Conservation (phyloP, 495 filamentous ascomycete genomes). For the Podospora anserina region DNA sequence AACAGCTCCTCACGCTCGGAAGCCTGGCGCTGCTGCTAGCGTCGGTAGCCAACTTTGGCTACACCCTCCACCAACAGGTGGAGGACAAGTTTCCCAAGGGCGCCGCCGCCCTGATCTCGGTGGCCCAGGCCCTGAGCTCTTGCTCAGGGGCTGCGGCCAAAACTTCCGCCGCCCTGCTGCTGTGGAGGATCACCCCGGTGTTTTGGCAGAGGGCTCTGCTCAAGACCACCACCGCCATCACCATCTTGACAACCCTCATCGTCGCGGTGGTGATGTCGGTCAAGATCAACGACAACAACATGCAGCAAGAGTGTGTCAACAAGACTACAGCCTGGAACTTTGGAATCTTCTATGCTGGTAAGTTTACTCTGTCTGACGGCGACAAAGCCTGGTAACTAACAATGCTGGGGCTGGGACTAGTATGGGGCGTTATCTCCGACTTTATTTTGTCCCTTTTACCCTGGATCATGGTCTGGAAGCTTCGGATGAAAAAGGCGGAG, state of each 20-base stretch:
- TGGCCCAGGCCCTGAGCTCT: not conserved
- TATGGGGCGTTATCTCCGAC: conserved; percentile 15
- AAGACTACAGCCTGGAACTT: not conserved
- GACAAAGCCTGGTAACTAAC: not conserved
- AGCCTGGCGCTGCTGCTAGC: not conserved
- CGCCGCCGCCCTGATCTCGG: not conserved
- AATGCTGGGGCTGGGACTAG: not conserved
- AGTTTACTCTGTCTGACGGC: not conserved
- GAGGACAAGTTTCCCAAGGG: not conserved
- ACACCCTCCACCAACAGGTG: not conserved
- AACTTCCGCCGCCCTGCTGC: not conserved
- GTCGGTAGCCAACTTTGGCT: not conserved
- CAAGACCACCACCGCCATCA: not conserved
- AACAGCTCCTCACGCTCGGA: not conserved
- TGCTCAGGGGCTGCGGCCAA: not conserved
- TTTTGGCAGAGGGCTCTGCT: not conserved
- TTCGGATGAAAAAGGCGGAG: conserved; percentile 25
- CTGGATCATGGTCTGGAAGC: conserved; percentile 30
- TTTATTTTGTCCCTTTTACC: conserved; percentile 21
- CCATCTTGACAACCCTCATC: not conserved
- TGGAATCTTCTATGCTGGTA: not conserved
- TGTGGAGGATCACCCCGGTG: not conserved
- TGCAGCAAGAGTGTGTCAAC: not conserved
- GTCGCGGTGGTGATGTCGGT: not conserved
- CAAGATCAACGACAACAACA: not conserved